A percentile compares a stretch with the other conserved stretches of the same genome.
Conservation (phyloP, 305 asterid genomes). For the Plantago lanceolata region DNA sequence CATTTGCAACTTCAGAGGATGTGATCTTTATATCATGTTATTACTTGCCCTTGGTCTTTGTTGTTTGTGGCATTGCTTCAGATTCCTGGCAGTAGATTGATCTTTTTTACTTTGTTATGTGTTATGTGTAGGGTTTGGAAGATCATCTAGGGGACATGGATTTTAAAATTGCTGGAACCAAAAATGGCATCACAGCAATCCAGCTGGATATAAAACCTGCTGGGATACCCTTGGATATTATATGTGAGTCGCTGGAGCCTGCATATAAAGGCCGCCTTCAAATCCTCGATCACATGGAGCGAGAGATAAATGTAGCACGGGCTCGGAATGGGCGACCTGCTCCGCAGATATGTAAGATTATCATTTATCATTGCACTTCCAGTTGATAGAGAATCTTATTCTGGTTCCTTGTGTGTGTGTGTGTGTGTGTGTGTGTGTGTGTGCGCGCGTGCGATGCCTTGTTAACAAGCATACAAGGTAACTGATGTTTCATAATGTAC, state of each 20-base stretch:
- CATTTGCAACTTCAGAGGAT: constrained; percentile 2
- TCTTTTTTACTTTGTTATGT: constrained; percentile 2
- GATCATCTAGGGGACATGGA: constrained; percentile 99
- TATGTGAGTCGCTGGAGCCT: constrained; percentile 74
- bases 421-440: background rate
- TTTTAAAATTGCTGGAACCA: constrained; percentile 95
- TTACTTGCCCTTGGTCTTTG: background rate
- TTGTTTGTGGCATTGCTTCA: background rate
- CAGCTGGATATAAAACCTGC: constrained; percentile 98
- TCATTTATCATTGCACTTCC: constrained; percentile 5
- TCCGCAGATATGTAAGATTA: constrained; percentile 62
- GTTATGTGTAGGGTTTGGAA: constrained; percentile 72
- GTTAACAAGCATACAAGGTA: constrained; percentile 5
- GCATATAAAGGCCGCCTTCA: constrained; percentile 78
- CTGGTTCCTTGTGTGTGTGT: background rate
- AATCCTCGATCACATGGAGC: constrained; percentile 89
- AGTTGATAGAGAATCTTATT: constrained; percentile 2
- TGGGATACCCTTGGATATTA: constrained; percentile 86
- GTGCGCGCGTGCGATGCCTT: background rate
- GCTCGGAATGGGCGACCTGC: constrained; percentile 63
- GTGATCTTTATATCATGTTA: background rate
- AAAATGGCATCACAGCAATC: constrained; percentile 83
- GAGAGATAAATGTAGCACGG: constrained; percentile 75
- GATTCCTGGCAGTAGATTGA: background rate
- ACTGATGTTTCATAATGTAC: constrained; percentile 11